These are phyloP conservation scores for Phytophthora nicotianae DNA, from an alignment of 352 stramenopile genomes.

Conservation along the genomic window DNA sequence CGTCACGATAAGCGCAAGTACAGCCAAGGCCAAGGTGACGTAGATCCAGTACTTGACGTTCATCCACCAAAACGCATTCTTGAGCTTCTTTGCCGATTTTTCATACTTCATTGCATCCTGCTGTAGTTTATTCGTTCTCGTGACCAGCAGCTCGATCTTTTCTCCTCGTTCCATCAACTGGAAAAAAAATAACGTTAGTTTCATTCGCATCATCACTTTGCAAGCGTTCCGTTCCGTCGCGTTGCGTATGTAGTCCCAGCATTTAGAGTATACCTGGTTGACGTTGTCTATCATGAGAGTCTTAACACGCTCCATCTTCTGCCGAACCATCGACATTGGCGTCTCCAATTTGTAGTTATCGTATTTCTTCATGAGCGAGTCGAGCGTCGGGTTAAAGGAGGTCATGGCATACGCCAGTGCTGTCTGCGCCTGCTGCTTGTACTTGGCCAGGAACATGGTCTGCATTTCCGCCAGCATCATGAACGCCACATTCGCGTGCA, in stretches of 20 bases:
- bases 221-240: constrained; percentile 42
- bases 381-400: constrained; percentile 62
- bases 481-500: constrained; percentile 78
- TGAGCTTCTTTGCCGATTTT: constrained; percentile 91
- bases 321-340: constrained; percentile 80
- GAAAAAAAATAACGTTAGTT: constrained; percentile 5
- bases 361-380: constrained; percentile 83
- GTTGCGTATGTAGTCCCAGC: constrained; percentile 55
- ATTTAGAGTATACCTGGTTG: constrained; percentile 75
- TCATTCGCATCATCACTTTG: neutral
- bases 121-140: constrained; percentile 92
- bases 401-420: constrained; percentile 75
- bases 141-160: constrained; percentile 95
- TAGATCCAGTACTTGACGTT: constrained; percentile 85
- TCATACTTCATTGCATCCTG: constrained; percentile 98
- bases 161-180: constrained; percentile 97
- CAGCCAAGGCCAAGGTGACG: constrained; percentile 47
- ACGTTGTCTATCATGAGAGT: constrained; percentile 99
- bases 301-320: constrained; percentile 98
- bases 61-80: constrained; percentile 90
- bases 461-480: constrained; percentile 75
- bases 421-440: constrained; percentile 67
- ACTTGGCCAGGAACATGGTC: constrained; percentile 64
- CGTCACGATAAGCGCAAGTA: constrained; percentile 68
- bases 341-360: constrained; percentile 85